phyloP scores from a whole-genome alignment of 805 yeast species.

The Hanseniaspora vineae region DNA sequence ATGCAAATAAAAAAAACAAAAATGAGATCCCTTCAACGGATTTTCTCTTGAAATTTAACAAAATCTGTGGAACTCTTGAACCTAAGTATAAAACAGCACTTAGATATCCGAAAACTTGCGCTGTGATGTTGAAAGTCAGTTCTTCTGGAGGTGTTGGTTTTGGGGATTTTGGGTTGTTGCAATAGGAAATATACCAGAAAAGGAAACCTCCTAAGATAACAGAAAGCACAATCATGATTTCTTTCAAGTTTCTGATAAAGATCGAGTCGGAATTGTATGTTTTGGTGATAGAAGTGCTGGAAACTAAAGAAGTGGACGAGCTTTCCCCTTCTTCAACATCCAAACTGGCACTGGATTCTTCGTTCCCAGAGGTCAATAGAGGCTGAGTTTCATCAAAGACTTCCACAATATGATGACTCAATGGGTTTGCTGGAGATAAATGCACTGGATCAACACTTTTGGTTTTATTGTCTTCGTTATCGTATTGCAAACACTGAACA shows the following conservation, averaged over 20 bases:
- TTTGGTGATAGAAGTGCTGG: no score
- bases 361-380: slow-evolving; percentile 7
- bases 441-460: slow-evolving; percentile 57
- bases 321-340: no score
- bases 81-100: slow-evolving; percentile 71
- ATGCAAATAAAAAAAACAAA: slow-evolving; percentile 87
- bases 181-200: slow-evolving; percentile 74
- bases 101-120: slow-evolving; percentile 75
- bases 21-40: slow-evolving; percentile 93
- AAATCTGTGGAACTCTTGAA: slow-evolving; percentile 84
- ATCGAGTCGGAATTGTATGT: not conserved
- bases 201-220: slow-evolving; percentile 69
- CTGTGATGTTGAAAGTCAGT: slow-evolving; percentile 56
- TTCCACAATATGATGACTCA: slow-evolving; percentile 53
- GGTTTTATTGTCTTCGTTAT: slow-evolving; percentile 33
- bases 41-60: slow-evolving; percentile 72
- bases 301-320: no score
- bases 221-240: slow-evolving; percentile 41
- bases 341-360: no score
- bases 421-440: slow-evolving; percentile 79
- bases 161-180: slow-evolving; percentile 25
- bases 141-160: slow-evolving; percentile 25
- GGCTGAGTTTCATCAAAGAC: slow-evolving; percentile 26
- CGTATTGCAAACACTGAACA: slow-evolving; percentile 73
- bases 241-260: slow-evolving; percentile 11